Evolutionary conservation across 768 basidiomycete genomes (phyloP).

Genomic region (Candolleomyces eurysporus): DNA sequence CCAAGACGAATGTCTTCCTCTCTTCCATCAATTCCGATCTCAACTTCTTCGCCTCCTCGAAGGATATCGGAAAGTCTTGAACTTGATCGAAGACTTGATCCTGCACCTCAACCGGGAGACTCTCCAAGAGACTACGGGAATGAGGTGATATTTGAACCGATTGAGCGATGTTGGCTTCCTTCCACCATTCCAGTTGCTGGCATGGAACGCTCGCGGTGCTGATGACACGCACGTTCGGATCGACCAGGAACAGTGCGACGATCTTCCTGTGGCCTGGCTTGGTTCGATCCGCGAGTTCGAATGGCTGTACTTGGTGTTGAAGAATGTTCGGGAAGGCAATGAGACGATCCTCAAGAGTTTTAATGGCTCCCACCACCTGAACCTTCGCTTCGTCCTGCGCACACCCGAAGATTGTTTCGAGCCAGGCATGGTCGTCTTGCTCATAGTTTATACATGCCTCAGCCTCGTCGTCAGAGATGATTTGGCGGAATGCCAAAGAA

Average conservation of each 20-base stretch:
- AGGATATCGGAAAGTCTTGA: background rate
- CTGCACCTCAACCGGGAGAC: background rate
- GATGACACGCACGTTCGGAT: slow-evolving; percentile 24
- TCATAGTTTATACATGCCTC: slow-evolving; percentile 8
- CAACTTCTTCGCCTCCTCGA: background rate
- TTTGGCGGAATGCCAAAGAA: slow-evolving; percentile 16
- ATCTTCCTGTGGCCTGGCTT: slow-evolving; percentile 40
- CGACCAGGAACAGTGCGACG: slow-evolving; percentile 37
- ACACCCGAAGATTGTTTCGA: slow-evolving; percentile 16
- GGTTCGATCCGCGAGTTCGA: slow-evolving; percentile 29
- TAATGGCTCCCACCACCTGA: slow-evolving; percentile 24
- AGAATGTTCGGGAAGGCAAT: slow-evolving; percentile 37
- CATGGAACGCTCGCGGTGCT: slow-evolving; percentile 24
- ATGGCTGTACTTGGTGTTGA: slow-evolving; percentile 35
- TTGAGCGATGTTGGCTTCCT: background rate
- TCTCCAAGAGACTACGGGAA: background rate
- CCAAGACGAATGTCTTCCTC: background rate
- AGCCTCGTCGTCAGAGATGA: background rate
- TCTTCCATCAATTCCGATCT: background rate
- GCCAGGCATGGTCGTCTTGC: slow-evolving; percentile 22
- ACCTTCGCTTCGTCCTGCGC: slow-evolving; percentile 11
- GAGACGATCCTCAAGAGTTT: slow-evolving; percentile 25
- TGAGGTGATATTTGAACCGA: background rate
- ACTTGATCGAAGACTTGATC: background rate
- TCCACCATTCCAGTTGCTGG: slow-evolving; percentile 29